Percentiles rank a stretch among this genome's conserved stretches.
Evolutionary conservation across 352 stramenopile species (phyloP).

Genomic region (Globisporangium camurandrum): DNA sequence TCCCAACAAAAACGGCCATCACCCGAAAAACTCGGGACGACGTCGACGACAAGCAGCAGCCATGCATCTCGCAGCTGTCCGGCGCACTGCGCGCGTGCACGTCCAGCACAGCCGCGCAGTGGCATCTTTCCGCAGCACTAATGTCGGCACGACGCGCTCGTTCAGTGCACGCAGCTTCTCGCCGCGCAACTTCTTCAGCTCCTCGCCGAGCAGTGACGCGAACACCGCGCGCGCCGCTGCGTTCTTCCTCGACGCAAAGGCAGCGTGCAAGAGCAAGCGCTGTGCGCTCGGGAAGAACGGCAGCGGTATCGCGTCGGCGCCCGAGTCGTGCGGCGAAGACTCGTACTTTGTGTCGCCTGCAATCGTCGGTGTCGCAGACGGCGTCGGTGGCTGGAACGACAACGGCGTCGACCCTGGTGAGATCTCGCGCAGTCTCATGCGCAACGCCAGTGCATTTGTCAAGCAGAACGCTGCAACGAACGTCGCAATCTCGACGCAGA

Average conservation of each 20-base stretch:
- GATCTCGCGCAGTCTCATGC: slow-evolving; percentile 74
- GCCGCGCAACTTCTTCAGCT: slow-evolving; percentile 11
- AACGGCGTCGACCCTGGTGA: slow-evolving; percentile 71
- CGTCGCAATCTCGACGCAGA: slow-evolving; percentile 29
- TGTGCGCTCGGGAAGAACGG: slow-evolving; percentile 41
- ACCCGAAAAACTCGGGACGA: too few relatives aligned
- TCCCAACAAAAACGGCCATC: too few relatives aligned
- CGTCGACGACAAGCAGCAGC: slow-evolving; percentile 3
- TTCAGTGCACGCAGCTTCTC: slow-evolving; percentile 14
- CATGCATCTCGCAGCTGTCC: slow-evolving; percentile 21
- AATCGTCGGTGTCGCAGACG: slow-evolving; percentile 63
- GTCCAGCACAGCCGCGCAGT: neutral
- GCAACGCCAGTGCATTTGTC: slow-evolving; percentile 46
- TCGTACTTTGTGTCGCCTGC: slow-evolving; percentile 65
- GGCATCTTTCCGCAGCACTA: slow-evolving; percentile 9
- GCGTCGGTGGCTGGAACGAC: slow-evolving; percentile 76
- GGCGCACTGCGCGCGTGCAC: slow-evolving; percentile 4
- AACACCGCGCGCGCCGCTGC: slow-evolving; percentile 22
- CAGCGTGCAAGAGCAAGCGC: slow-evolving; percentile 62
- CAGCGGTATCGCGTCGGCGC: slow-evolving; percentile 37
- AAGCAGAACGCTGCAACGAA: slow-evolving; percentile 22
- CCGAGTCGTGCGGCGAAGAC: slow-evolving; percentile 57
- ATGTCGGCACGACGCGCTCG: slow-evolving; percentile 4
- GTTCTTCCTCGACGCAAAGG: slow-evolving; percentile 68
- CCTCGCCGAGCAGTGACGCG: neutral